phyloP scores from a whole-genome alignment of 2,329 filamentous ascomycete genomes.

The Aphanocladium album region DNA sequence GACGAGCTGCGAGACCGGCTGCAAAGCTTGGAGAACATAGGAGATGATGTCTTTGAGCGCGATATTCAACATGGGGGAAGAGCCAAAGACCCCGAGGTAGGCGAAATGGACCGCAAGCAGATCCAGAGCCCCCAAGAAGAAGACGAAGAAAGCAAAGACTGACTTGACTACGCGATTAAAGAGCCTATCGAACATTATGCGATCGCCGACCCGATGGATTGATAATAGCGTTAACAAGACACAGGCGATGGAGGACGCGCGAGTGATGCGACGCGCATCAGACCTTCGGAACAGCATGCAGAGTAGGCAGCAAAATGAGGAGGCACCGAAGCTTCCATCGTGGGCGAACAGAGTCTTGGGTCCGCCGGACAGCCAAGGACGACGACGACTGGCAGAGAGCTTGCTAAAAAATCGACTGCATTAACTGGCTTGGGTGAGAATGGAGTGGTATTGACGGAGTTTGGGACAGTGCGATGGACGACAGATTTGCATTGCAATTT shows the following conservation, averaged over 20 bases:
- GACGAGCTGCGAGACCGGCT: conserved; percentile 24
- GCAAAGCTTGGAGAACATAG: conserved; percentile 21
- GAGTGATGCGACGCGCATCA: conserved; percentile 29
- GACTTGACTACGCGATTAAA: conserved; percentile 17
- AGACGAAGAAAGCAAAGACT: conserved; percentile 1
- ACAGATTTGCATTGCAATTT: background rate
- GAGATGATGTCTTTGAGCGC: conserved; percentile 22
- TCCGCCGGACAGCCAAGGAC: background rate
- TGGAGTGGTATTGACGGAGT: background rate
- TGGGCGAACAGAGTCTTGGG: conserved; percentile 29
- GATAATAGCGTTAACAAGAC: conserved; percentile 7
- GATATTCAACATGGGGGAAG: conserved; percentile 18
- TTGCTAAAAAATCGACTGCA: background rate
- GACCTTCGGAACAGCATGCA: conserved; percentile 27
- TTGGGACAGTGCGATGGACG: background rate
- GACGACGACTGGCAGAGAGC: background rate
- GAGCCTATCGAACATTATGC: conserved; percentile 29
- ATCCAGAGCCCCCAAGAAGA: background rate
- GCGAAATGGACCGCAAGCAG: conserved; percentile 13
- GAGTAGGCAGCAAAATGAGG: conserved; percentile 19
- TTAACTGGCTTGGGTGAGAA: background rate
- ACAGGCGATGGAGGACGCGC: conserved; percentile 25
- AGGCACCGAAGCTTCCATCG: conserved; percentile 22
- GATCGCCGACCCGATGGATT: conserved; percentile 16
- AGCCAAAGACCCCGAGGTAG: conserved; percentile 29